Percentiles rank a stretch among this genome's conserved stretches.
phyloP scores from a whole-genome alignment of 768 basidiomycete species.

The Gloeophyllum trabeum region DNA sequence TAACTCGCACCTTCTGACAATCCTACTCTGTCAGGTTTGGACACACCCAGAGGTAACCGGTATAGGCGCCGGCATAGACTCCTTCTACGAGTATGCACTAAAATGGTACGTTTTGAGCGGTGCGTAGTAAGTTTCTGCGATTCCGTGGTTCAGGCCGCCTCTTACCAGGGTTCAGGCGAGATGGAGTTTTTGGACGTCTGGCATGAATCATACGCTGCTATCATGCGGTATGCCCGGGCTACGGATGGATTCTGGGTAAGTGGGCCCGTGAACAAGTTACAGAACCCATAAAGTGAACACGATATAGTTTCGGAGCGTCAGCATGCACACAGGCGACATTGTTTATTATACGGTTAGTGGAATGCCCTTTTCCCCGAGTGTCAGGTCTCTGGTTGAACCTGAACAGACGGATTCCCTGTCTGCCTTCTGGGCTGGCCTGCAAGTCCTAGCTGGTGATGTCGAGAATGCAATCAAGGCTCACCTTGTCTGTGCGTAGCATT shows the following conservation, averaged over 20 bases:
- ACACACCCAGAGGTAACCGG: slow-evolving; percentile 62
- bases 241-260: slow-evolving; percentile 83
- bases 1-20: not conserved
- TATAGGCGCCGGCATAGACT: slow-evolving; percentile 92
- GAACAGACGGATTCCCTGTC: slow-evolving; percentile 62
- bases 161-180: slow-evolving; percentile 15
- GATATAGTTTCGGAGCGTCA: slow-evolving; percentile 72
- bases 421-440: slow-evolving; percentile 96
- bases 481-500: slow-evolving; percentile 54
- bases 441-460: slow-evolving; percentile 77
- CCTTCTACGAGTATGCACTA: slow-evolving; percentile 89
- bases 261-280: slow-evolving; percentile 3
- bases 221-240: slow-evolving; percentile 75
- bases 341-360: slow-evolving; percentile 52
- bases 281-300: not conserved
- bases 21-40: slow-evolving; percentile 43
- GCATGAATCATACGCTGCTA: slow-evolving; percentile 23
- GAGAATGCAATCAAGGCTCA: slow-evolving; percentile 91
- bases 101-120: slow-evolving; percentile 89
- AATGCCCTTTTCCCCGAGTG: not conserved
- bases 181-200: slow-evolving; percentile 26
- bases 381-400: not conserved
- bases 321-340: slow-evolving; percentile 67
- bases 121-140: slow-evolving; percentile 17
- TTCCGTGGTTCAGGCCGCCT: not conserved